A percentile compares a stretch with the other conserved stretches of the same genome.
phyloP scores from a whole-genome alignment of 83 land plant genomes.

The Diphasiastrum complanatum region DNA sequence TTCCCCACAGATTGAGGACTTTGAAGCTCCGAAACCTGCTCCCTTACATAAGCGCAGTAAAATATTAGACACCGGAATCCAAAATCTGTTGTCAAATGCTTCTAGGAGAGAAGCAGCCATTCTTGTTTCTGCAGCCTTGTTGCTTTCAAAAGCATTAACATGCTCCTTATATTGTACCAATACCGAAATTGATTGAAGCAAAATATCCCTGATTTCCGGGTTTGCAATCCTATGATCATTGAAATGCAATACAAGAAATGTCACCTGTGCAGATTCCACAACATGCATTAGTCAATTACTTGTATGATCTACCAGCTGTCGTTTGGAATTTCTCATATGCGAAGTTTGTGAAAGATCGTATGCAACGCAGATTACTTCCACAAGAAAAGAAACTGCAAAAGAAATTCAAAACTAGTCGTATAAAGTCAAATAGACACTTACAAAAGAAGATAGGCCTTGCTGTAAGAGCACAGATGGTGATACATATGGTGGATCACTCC shows the following conservation, averaged over 20 bases:
- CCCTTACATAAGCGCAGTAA: constrained; percentile 84
- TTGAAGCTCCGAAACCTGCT: constrained; percentile 81
- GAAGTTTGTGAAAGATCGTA: too few species aligned
- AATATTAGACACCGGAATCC: constrained; percentile 94
- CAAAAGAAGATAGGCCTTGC: too few species aligned
- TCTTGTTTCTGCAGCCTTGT: constrained; percentile 52
- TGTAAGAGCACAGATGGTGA: too few species aligned
- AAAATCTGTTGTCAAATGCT: constrained; percentile 88
- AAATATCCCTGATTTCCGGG: constrained; percentile 79
- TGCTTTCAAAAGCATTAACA: constrained; percentile 67
- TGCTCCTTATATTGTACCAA: constrained; percentile 86
- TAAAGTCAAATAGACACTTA: too few species aligned
- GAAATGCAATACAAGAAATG: constrained; percentile 88
- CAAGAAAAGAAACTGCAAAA: too few species aligned
- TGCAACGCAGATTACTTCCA: too few species aligned
- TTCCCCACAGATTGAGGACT: constrained; percentile 52
- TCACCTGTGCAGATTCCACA: constrained; percentile 62
- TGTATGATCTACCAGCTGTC: too few species aligned
- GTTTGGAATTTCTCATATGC: too few species aligned
- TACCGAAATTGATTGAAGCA: constrained; percentile 94
- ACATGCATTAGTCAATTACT: too few species aligned
- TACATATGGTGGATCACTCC: too few species aligned
- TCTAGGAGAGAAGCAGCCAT: constrained; percentile 71
- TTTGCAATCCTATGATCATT: constrained; percentile 79
- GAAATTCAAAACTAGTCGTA: too few species aligned